Evolutionary conservation across 768 basidiomycete species (phyloP).

Genomic region (Leucocoprinus leucothites): DNA sequence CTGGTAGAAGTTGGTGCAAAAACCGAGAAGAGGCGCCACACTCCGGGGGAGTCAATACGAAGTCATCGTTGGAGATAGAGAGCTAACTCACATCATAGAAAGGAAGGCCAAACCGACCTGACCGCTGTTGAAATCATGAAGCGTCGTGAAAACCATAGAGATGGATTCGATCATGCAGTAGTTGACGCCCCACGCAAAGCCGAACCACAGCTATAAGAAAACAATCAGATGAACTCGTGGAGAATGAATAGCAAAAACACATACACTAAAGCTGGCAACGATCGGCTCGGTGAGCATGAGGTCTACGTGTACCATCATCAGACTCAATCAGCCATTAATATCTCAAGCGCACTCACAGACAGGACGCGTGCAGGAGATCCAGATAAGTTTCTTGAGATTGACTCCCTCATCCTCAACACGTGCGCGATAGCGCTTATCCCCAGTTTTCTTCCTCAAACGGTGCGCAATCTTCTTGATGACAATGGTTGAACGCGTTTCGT

Average conservation of each 20-base stretch:
- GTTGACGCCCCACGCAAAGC: conserved; percentile 71
- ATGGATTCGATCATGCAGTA: conserved; percentile 51
- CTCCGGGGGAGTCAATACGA: conserved; percentile 26
- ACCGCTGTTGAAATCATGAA: conserved; percentile 58
- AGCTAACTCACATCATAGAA: conserved; percentile 43
- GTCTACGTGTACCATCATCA: conserved; percentile 29
- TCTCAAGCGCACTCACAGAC: conserved; percentile 44
- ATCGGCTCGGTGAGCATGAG: conserved; percentile 68
- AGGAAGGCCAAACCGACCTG: conserved; percentile 57
- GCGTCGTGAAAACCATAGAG: conserved; percentile 51
- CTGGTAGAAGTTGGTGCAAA: conserved; percentile 40
- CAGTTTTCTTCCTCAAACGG: conserved; percentile 56
- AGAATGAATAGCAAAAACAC: conserved; percentile 20
- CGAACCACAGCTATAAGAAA: conserved; percentile 50
- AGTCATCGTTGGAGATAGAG: not conserved
- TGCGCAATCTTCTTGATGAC: conserved; percentile 59
- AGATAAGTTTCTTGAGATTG: conserved; percentile 51
- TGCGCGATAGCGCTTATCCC: conserved; percentile 53
- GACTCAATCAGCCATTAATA: not conserved
- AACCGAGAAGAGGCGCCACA: conserved; percentile 46
- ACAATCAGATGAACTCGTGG: not conserved
- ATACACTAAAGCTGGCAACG: conserved; percentile 64
- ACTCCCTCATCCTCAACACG: conserved; percentile 51
- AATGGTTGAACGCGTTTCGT: conserved; percentile 68
- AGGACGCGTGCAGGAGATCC: conserved; percentile 63